phyloP scores from a whole-genome alignment of 1,139 yeast genomes.

The Zygosaccharomyces pseudobailii region DNA sequence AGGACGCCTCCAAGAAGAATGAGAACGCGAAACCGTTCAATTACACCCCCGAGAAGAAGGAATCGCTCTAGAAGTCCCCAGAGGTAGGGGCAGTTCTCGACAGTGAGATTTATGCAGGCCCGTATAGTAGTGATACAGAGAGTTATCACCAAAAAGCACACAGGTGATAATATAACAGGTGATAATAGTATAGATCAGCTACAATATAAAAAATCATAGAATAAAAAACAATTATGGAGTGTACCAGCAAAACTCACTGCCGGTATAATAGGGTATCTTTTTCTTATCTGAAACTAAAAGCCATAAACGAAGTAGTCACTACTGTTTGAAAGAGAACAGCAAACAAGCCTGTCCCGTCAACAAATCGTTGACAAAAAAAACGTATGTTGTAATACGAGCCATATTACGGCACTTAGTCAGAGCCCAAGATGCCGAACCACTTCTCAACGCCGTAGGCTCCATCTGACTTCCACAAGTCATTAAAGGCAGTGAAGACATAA shows the following conservation, averaged over 20 bases:
- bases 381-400: constrained; percentile 1
- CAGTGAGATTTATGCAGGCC: not conserved
- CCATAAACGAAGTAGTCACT: constrained; percentile 1
- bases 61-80: constrained; percentile 12
- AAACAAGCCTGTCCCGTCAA: not conserved
- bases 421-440: constrained; percentile 57
- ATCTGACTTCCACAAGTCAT: constrained; percentile 73
- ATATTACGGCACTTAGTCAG: constrained; percentile 14
- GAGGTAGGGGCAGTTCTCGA: no score
- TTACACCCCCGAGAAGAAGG: constrained; percentile 13
- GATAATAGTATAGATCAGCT: not conserved
- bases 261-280: constrained; percentile 1
- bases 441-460: constrained; percentile 66
- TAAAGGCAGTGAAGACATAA: constrained; percentile 64
- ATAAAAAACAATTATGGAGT: not conserved
- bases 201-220: not conserved
- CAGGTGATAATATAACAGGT: no score
- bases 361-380: constrained; percentile 7
- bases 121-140: not conserved
- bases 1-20: constrained; percentile 23
- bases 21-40: constrained; percentile 19
- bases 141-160: not conserved
- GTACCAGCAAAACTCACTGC: not conserved
- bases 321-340: constrained; percentile 2
- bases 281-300: not conserved